phyloP scores from a whole-genome alignment of 306 rosid species.

The Astragalus membranaceus region DNA sequence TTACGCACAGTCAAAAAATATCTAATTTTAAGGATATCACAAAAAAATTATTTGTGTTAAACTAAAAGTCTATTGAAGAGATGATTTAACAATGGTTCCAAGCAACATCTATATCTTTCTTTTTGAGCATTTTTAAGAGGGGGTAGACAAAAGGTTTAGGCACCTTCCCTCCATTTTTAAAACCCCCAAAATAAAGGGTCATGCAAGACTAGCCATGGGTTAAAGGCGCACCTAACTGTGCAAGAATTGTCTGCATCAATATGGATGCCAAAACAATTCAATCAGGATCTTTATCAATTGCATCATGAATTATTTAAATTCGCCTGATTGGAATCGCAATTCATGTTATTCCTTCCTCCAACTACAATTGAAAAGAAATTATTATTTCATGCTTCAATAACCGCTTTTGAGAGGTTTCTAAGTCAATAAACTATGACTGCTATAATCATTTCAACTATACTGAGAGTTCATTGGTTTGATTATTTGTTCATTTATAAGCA shows the following conservation, averaged over 20 bases:
- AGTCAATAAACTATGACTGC: neutral
- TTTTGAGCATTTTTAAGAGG: neutral
- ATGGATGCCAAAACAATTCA: neutral
- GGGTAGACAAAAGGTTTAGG: neutral
- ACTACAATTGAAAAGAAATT: neutral
- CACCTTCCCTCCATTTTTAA: neutral
- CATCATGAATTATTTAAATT: neutral
- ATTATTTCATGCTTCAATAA: neutral
- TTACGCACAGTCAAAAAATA: neutral
- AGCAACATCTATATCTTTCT: neutral
- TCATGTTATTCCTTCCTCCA: neutral
- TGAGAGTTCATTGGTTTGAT: neutral
- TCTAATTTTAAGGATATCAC: neutral
- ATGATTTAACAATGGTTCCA: neutral
- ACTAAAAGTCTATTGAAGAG: neutral
- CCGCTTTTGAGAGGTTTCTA: neutral
- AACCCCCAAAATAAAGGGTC: neutral
- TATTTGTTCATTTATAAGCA: neutral
- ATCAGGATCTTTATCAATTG: neutral
- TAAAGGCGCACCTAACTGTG: neutral
- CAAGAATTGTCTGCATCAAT: neutral
- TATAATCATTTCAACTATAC: neutral
- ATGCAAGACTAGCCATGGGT: neutral
- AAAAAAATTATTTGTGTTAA: neutral
- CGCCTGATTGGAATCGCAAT: neutral